phyloP scores from a whole-genome alignment of 805 yeast genomes.

The Candida gorgasii region DNA sequence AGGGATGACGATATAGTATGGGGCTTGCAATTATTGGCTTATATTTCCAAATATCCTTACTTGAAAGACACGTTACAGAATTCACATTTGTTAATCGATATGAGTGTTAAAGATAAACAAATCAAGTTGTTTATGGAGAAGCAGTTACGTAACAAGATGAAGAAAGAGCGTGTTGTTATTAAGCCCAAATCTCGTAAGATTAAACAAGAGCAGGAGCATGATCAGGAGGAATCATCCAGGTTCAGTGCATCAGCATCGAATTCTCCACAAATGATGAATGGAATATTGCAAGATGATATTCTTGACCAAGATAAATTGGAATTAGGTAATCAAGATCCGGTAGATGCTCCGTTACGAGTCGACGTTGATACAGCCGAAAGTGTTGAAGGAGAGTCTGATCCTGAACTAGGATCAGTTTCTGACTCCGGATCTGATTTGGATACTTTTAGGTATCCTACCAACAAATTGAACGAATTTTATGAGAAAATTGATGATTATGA shows the following conservation, averaged over 20 bases:
- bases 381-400: slow-evolving; percentile 24
- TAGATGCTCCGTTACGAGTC: slow-evolving; percentile 25
- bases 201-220: slow-evolving; percentile 9
- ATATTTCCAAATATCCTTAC: slow-evolving; percentile 86
- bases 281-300: slow-evolving; percentile 32
- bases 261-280: slow-evolving; percentile 42
- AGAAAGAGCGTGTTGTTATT: slow-evolving; percentile 32
- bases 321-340: slow-evolving; percentile 21
- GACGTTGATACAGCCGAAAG: slow-evolving; percentile 27
- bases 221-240: slow-evolving; percentile 15
- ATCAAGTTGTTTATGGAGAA: slow-evolving; percentile 36
- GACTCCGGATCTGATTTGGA: slow-evolving; percentile 18
- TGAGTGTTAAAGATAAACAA: slow-evolving; percentile 49
- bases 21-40: slow-evolving; percentile 90
- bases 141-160: slow-evolving; percentile 33
- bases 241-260: slow-evolving; percentile 37
- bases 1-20: slow-evolving; percentile 91
- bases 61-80: slow-evolving; percentile 72
- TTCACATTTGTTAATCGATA: slow-evolving; percentile 70
- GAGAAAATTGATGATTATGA: slow-evolving; percentile 38
- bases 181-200: slow-evolving; percentile 35
- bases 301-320: slow-evolving; percentile 38
- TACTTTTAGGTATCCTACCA: slow-evolving; percentile 12
- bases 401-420: slow-evolving; percentile 18
- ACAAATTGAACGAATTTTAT: slow-evolving; percentile 27